Conservation (phyloP, 2,329 filamentous ascomycete species). For the Microcyclospora pomicola region DNA sequence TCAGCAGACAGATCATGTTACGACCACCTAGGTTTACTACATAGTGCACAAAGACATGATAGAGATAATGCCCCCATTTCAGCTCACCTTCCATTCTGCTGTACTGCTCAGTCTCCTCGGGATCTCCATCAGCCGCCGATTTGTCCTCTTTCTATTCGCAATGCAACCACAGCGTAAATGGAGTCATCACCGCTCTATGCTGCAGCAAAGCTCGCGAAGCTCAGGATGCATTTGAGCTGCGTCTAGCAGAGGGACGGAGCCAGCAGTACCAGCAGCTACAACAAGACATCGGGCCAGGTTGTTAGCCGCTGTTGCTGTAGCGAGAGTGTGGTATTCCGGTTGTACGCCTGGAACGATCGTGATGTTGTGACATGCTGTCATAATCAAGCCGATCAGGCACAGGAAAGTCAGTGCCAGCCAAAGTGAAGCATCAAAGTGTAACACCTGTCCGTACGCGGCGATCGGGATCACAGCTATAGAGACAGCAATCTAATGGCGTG, state of each 20-base stretch:
- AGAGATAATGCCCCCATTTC: too few relatives aligned
- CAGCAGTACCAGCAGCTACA: slow-evolving; percentile 28
- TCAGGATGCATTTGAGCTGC: slow-evolving; percentile 28
- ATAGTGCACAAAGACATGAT: too few relatives aligned
- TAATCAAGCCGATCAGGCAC: slow-evolving; percentile 18
- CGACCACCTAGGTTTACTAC: too few relatives aligned
- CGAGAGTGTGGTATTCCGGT: slow-evolving; percentile 26
- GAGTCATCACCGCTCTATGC: too few relatives aligned
- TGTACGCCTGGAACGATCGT: slow-evolving; percentile 35
- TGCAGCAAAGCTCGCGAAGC: slow-evolving; percentile 2
- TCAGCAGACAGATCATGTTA: too few relatives aligned
- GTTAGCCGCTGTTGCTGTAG: slow-evolving; percentile 30
- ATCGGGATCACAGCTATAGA: slow-evolving; percentile 21
- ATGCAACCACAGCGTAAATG: too few relatives aligned
- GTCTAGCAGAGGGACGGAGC: slow-evolving; percentile 21
- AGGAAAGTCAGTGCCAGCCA: slow-evolving; percentile 35
- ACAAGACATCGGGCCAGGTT: slow-evolving; percentile 32
- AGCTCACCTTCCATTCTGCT: too few relatives aligned
- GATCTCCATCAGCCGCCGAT: too few relatives aligned
- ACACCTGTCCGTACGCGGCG: slow-evolving; percentile 30
- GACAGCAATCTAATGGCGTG: slow-evolving; percentile 26
- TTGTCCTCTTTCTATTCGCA: too few relatives aligned
- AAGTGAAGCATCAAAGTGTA: slow-evolving; percentile 23
- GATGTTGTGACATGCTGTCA: slow-evolving; percentile 28
- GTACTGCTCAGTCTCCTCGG: too few relatives aligned